Evolutionary conservation across 2,329 filamentous ascomycete genomes (phyloP), one percentile per base, ranked within the genome.

Genomic region (Pseudogymnoascus sp.): DNA sequence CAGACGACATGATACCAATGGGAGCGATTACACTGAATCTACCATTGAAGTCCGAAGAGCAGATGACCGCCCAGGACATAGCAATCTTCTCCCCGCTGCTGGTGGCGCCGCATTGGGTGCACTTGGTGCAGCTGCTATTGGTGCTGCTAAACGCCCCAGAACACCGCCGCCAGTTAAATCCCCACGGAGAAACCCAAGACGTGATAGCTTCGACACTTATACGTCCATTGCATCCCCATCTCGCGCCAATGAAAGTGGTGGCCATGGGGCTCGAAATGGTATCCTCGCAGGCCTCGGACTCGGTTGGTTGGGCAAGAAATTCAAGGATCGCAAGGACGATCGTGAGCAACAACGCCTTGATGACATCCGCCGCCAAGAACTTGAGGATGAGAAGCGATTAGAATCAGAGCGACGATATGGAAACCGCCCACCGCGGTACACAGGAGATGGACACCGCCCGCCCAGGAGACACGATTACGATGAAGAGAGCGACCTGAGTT

Each of bases 291-390:
- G 86, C 1, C 74, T 90, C 25, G 88, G 88, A 1, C 77, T 88
- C 35, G 89, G 88, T 7, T 89, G 87, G 77, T 76, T 92, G 59
- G 83, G 84, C 5, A 87, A 83, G 75, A 83, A 84, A 72, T 80
- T 89, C 73, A 84, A 82, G 67, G 80, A 85, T 73, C 75, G 84
- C 68, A 72, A 79, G 71, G 78, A 83, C 67, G 73, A 79, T 72
- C 76, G 82, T 71, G 80, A 87, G 72, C 76, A 83, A 67, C 28
- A 53, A 12, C 61, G 76, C 79, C 28, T 76, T 76, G 60, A 71
- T 77, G 64, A 77, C 70, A 65, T 76, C 76, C 62, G 81, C 81
- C 60, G 79, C 80, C 31, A 76, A 81, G 40, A 75, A 35, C 75
- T 79, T 4, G 73, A 84, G 73, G 83, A 87, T 63, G 79, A 86